Evolutionary conservation across 192 early-diverging fungal species (phyloP).

Genomic region (Rhizophagus prolifer): DNA sequence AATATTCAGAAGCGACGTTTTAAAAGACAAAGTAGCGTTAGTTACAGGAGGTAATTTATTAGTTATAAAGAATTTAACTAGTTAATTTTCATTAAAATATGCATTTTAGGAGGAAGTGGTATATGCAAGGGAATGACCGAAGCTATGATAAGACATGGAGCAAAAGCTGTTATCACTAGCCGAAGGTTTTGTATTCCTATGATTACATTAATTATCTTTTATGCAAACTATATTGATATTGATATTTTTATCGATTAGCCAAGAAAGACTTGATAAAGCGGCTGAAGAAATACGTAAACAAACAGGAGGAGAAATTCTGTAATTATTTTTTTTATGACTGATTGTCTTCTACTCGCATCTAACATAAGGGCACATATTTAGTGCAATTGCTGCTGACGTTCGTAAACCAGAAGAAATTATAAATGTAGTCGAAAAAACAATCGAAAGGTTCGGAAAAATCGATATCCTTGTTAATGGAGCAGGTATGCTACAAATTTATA

Average conservation of each 20-base stretch:
- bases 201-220: not conserved
- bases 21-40: slow-evolving; percentile 63
- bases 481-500: not conserved
- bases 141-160: slow-evolving; percentile 60
- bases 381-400: slow-evolving; percentile 63
- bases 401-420: slow-evolving; percentile 59
- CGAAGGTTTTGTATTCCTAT: slow-evolving; percentile 43
- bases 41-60: slow-evolving; percentile 47
- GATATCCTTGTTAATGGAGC: slow-evolving; percentile 60
- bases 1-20: slow-evolving; percentile 46
- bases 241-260: slow-evolving; percentile 13
- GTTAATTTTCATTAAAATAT: slow-evolving; percentile 16
- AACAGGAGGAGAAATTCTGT: slow-evolving; percentile 58
- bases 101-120: slow-evolving; percentile 52
- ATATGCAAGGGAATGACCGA: slow-evolving; percentile 70
- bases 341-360: not conserved
- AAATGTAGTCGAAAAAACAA: slow-evolving; percentile 55
- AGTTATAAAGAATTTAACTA: not conserved
- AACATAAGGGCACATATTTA: not conserved
- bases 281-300: slow-evolving; percentile 57
- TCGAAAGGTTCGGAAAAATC: slow-evolving; percentile 64
- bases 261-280: slow-evolving; percentile 64
- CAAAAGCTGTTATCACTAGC: slow-evolving; percentile 62
- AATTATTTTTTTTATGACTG: slow-evolving; percentile 22
- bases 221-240: not conserved